Conservation (phyloP, 352 stramenopile genomes). For the Pythium chondricola region DNA sequence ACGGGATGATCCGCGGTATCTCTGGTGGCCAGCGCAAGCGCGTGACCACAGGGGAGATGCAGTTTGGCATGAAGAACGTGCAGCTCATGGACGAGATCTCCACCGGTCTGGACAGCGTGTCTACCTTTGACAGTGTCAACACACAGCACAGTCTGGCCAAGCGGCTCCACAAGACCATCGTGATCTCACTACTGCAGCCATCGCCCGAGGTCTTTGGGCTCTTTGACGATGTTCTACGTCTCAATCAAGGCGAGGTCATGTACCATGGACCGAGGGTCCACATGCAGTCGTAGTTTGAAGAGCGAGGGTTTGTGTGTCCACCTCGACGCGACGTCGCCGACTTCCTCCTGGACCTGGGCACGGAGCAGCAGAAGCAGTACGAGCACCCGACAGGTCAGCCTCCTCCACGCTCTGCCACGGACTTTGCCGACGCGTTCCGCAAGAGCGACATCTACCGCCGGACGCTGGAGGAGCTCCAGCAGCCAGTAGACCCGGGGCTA, state of each 20-base stretch:
- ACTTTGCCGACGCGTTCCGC: conserved; percentile 13
- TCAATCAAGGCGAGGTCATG: conserved; percentile 77
- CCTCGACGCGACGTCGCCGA: conserved; percentile 22
- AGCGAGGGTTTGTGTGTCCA: conserved; percentile 35
- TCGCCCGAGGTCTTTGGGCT: conserved; percentile 84
- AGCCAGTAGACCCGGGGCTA: not conserved
- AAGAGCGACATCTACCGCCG: conserved; percentile 3
- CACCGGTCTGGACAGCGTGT: conserved; percentile 29
- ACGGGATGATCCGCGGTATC: conserved; percentile 37
- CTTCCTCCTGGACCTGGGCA: conserved; percentile 23
- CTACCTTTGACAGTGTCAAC: conserved; percentile 73
- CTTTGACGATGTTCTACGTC: conserved; percentile 86
- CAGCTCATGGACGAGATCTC: conserved; percentile 32
- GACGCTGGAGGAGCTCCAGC: not conserved
- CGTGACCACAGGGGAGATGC: conserved; percentile 78
- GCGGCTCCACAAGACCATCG: conserved; percentile 11
- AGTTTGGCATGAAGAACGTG: conserved; percentile 64
- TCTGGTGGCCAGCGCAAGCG: conserved; percentile 63
- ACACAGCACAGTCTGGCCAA: conserved; percentile 25
- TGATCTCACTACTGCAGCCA: conserved; percentile 68
- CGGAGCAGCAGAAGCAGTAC: conserved; percentile 18
- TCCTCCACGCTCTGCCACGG: not conserved
- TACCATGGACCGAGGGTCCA: conserved; percentile 66
- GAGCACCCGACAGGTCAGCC: not conserved
- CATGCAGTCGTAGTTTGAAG: conserved; percentile 61